These are phyloP conservation scores for Aspergillus carlsbadensis DNA, from an alignment of 495 filamentous ascomycete species.

Conservation along the genomic window DNA sequence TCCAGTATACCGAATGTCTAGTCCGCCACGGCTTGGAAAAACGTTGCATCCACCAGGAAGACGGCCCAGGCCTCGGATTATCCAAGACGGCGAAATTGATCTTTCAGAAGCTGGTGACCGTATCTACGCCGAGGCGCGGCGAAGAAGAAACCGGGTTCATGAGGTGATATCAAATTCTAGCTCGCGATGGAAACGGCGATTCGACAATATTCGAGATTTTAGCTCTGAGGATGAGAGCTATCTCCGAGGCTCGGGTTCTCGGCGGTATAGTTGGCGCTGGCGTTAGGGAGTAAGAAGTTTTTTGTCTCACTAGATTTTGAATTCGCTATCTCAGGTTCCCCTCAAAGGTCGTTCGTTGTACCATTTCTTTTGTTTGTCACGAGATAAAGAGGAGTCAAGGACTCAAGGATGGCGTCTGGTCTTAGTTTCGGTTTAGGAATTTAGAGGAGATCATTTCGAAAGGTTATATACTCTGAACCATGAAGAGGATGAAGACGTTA, in stretches of 20 bases:
- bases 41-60: background rate
- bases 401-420: slow-evolving; percentile 1
- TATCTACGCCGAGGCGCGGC: slow-evolving; percentile 14
- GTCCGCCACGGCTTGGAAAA: background rate
- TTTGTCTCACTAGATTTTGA: background rate
- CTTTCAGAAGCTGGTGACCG: slow-evolving; percentile 19
- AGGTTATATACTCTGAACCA: background rate
- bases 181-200: slow-evolving; percentile 9
- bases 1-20: background rate
- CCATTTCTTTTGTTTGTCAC: slow-evolving; percentile 9
- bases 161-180: slow-evolving; percentile 9
- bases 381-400: background rate
- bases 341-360: background rate
- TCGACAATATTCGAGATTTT: background rate
- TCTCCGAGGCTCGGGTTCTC: background rate
- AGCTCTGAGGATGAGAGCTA: slow-evolving; percentile 10
- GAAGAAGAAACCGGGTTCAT: slow-evolving; percentile 11
- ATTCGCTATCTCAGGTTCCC: background rate
- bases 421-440: background rate
- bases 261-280: slow-evolving; percentile 10
- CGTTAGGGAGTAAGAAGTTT: slow-evolving; percentile 1
- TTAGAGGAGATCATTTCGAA: background rate
- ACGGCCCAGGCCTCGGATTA: slow-evolving; percentile 17
- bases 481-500: background rate
- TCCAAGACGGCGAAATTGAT: slow-evolving; percentile 22